phyloP scores from a whole-genome alignment of 805 yeast genomes.

The Metschnikowia rubicola region DNA sequence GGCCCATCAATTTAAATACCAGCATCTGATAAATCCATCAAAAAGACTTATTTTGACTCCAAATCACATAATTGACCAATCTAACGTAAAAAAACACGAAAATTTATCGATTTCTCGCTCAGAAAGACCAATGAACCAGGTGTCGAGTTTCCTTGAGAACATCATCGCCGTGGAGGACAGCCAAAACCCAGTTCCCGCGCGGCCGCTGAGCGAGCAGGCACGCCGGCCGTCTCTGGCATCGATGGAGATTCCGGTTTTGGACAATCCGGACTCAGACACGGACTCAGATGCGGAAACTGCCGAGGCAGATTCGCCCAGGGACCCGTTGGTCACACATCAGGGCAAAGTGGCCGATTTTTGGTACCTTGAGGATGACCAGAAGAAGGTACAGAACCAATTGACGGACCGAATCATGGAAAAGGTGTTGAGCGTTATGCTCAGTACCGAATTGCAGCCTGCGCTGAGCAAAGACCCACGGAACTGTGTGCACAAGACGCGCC shows the following conservation, averaged over 20 bases:
- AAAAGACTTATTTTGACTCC: too few relatives aligned
- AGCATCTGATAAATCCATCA: too few relatives aligned
- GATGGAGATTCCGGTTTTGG: conserved; percentile 2
- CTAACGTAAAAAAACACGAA: background rate
- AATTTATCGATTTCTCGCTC: background rate
- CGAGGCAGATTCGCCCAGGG: background rate
- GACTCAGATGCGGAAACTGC: background rate
- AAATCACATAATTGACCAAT: too few relatives aligned
- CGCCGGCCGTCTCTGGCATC: conserved; percentile 5
- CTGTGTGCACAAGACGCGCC: conserved; percentile 60
- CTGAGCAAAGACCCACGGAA: conserved; percentile 48
- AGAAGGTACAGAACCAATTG: conserved; percentile 29
- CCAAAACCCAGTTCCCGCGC: background rate
- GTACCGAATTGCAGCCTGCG: conserved; percentile 40
- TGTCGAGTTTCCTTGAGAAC: conserved; percentile 35
- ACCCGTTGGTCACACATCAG: background rate
- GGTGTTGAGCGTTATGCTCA: conserved; percentile 63
- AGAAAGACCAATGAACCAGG: conserved; percentile 29
- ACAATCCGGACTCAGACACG: background rate
- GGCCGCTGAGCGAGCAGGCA: background rate
- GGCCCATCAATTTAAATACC: too few relatives aligned
- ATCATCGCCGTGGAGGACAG: conserved; percentile 28
- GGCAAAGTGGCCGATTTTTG: conserved; percentile 24
- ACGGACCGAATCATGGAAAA: conserved; percentile 73
- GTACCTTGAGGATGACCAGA: conserved; percentile 22